A percentile compares a stretch with the other conserved stretches of the same genome.
phyloP scores from a whole-genome alignment of 345 rosid genomes.

The Moricandia arvensis region DNA sequence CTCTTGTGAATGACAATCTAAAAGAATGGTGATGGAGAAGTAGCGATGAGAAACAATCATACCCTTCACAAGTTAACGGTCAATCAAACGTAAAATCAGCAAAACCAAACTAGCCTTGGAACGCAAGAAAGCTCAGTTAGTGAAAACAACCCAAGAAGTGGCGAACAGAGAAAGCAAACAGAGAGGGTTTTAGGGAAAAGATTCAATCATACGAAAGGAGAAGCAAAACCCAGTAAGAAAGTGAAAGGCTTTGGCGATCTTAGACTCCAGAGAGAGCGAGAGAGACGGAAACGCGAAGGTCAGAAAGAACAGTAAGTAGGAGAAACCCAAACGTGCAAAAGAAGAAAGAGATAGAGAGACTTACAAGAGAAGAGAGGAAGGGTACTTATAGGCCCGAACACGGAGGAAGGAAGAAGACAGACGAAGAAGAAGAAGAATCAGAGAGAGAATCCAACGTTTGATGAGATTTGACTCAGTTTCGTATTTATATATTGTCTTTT shows the following conservation, averaged over 20 bases:
- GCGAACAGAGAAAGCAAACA: background rate
- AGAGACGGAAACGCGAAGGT: background rate
- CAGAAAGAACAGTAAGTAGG: background rate
- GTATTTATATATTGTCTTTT: background rate
- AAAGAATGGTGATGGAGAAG: background rate
- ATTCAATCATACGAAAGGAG: background rate
- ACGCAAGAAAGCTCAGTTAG: background rate
- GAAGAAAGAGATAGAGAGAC: background rate
- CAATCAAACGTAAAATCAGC: background rate
- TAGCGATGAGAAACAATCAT: background rate
- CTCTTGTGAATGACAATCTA: background rate
- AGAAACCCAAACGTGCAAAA: background rate
- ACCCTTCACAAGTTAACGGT: background rate
- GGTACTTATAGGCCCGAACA: background rate
- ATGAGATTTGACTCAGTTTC: background rate
- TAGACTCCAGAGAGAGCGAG: background rate
- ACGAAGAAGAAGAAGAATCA: background rate
- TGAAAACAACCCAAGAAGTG: background rate
- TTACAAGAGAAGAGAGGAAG: background rate
- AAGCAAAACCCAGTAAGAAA: slow-evolving; percentile 19
- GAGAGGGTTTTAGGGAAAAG: too few relatives aligned
- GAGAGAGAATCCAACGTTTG: too few relatives aligned
- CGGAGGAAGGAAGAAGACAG: too few relatives aligned
- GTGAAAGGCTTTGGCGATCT: background rate
- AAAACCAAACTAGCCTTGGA: background rate